Percentiles rank a stretch among this genome's conserved stretches.
These are phyloP conservation scores for Stellera chamaejasme DNA, from an alignment of 345 rosid species.

Conservation along the genomic window DNA sequence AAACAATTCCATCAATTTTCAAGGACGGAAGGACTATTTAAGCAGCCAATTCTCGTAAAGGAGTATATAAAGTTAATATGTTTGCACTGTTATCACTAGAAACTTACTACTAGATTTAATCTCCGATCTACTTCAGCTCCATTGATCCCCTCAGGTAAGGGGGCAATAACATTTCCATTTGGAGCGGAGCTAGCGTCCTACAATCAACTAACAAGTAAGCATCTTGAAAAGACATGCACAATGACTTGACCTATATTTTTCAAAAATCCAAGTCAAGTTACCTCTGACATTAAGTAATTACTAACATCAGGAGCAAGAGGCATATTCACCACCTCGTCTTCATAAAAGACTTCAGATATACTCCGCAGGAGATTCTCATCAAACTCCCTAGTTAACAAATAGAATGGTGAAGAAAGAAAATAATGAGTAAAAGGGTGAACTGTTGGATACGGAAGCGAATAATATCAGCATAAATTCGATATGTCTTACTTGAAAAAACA, in stretches of 20 bases:
- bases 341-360: constrained; percentile 72
- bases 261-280: constrained; percentile 19
- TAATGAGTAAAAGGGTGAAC: constrained; percentile 1
- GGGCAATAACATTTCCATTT: constrained; percentile 49
- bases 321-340: constrained; percentile 68
- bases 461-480: constrained; percentile 8
- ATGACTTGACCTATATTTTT: constrained; percentile 3
- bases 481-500: constrained; percentile 84
- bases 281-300: constrained; percentile 91
- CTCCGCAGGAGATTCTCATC: constrained; percentile 78
- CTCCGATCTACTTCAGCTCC: constrained; percentile 72
- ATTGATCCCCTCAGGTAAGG: constrained; percentile 69
- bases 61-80: too few species aligned
- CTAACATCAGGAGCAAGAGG: constrained; percentile 91
- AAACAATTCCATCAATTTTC: too few species aligned
- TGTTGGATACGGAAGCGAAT: constrained; percentile 1
- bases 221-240: constrained; percentile 7
- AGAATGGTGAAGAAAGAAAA: constrained; percentile 13
- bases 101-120: constrained; percentile 51
- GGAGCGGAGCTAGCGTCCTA: constrained; percentile 73
- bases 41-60: too few species aligned
- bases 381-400: constrained; percentile 65
- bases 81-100: not conserved
- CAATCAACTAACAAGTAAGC: constrained; percentile 20
- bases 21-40: too few species aligned